These are phyloP conservation scores for Pisolithus sp. DNA, from an alignment of 768 basidiomycete species.

Conservation along the genomic window DNA sequence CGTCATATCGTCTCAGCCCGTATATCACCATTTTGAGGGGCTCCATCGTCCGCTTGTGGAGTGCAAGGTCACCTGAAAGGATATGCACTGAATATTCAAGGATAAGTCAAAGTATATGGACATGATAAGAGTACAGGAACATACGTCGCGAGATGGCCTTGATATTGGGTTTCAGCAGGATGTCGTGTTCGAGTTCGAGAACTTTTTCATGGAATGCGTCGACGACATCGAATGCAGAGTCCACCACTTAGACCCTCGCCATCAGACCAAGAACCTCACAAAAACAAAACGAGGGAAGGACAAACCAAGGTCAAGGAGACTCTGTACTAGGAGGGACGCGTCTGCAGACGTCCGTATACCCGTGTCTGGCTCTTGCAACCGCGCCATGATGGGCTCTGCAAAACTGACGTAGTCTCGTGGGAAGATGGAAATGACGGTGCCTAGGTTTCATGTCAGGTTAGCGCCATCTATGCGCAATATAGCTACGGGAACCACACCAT, in stretches of 20 bases:
- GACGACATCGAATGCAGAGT: slow-evolving; percentile 59
- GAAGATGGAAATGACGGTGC: slow-evolving; percentile 59
- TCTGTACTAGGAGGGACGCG: slow-evolving; percentile 62
- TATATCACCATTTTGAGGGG: slow-evolving; percentile 67
- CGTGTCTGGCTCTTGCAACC: slow-evolving; percentile 53
- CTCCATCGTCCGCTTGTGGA: slow-evolving; percentile 68
- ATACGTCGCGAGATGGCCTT: slow-evolving; percentile 52
- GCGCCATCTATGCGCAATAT: slow-evolving; percentile 6
- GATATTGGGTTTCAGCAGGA: slow-evolving; percentile 57
- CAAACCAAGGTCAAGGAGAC: slow-evolving; percentile 51
- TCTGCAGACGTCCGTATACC: slow-evolving; percentile 58
- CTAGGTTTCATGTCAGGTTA: slow-evolving; percentile 22
- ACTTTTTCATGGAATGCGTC: slow-evolving; percentile 64
- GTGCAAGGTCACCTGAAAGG: slow-evolving; percentile 64
- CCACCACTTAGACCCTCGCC: slow-evolving; percentile 45
- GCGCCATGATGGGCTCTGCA: slow-evolving; percentile 51
- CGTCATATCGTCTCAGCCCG: slow-evolving; percentile 62
- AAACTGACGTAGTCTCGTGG: slow-evolving; percentile 40
- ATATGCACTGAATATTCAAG: slow-evolving; percentile 51
- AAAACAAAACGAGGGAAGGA: neutral
- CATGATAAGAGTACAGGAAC: slow-evolving; percentile 16
- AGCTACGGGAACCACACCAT: slow-evolving; percentile 34
- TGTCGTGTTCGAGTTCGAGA: slow-evolving; percentile 50
- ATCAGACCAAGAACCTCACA: neutral
- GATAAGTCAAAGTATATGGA: neutral